Base-by-base conservation (phyloP, 2,329 filamentous ascomycete genomes). In the Fusarium brevicatenulatum region DNA sequence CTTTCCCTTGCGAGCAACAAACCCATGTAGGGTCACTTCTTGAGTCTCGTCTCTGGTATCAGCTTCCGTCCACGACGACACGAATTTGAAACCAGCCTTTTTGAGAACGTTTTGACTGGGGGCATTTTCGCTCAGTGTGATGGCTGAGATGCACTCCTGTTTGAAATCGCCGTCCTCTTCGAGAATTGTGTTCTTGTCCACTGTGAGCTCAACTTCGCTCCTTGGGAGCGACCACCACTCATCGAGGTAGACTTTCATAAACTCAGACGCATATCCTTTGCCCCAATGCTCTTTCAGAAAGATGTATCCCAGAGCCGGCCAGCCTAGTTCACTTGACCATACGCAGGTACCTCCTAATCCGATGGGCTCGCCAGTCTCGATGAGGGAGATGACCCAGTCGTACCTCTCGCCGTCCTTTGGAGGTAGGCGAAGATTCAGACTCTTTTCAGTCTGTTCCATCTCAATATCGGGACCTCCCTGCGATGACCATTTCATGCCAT, bases 401-500 rank as follows among this genome's bases (percentile, higher is more conserved):
- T 87, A 92, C 36, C 84, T 86, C 52, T 82, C 77, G 16, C 76
- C 72, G 73, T 91, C 87, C 57, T 85, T 80, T 10, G 86, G 86
- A 3, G 87, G 82, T n/a, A 89, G 77, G 37, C 82, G 84, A 16
- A 70, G 72, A 9, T 78, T 77, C 53, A 89, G 76, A 55, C 77
- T 83, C 30, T 66, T 73, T 66, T 79, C 80, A 15, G 88, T 87
- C 63, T 84, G 82, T 4, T 82, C 83, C 4, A 84, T 54, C 73
- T 85, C 81, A 59, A 75, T 68, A 80, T 91, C 86, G 13, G 81
- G 72, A 13, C 73, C 63, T 64, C 84, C 85, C 71, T 77, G 71
- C 7, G 69, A 60, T 59, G 90, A 90, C 84, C 86, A 91, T 61
- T 80, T 79, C 91, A 93, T 93, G 52, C 91, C 88, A 72, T 91